Base-by-base conservation (phyloP, 1,284 basidiomycete genomes). In the Boletus albobrunnescens region DNA sequence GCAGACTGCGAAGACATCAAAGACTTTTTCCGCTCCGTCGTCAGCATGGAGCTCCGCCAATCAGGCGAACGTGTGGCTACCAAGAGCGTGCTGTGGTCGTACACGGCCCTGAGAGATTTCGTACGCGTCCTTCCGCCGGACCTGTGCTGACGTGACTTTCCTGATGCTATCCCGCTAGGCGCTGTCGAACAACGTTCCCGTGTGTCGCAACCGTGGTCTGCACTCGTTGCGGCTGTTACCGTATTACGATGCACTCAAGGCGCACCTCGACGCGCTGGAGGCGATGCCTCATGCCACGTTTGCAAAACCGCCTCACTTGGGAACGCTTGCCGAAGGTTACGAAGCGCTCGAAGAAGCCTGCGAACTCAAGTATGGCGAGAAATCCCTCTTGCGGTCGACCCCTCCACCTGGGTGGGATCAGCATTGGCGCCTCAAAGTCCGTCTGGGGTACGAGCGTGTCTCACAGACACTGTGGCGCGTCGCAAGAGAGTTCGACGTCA, bases 81-180 rank as follows among this genome's bases (percentile, higher is more conserved):
- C 10, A 86, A 85, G 71, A 84, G 81, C 56, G 79, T 85, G 10
- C 65, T 86, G 44, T 86, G 83, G 83, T 82, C 81, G 2, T 86
- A 86, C 64, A 86, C 82, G 2, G 82, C 82, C 27, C 67, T 86
- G 20, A 67, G 84, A 47, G 79, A 86, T 65, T 86, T 86, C 58
- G 82, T 84, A 65, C 59, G 58, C 51, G 26, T 46, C 13, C 16
- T 31, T 3, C 32, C 6, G 6, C 10, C 14, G 14, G 6, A 27
- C n/a, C 32, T 24, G 9, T 49, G 39, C 39, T 51, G 44, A 49
- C 39, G 37, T 39, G 26, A 13, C 20, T 49, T 35, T 28, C 17
- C 6, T 36, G 27, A 3, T 31, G 13, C 13, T 31, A 13, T 30
- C 38, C 27, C 11, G 22, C 12, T 49, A 82, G 82, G 82, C 83